Percentiles rank a stretch among this genome's conserved stretches.
Conservation (phyloP, 257 asterid genomes). For the Solanum ossicruentum region DNA sequence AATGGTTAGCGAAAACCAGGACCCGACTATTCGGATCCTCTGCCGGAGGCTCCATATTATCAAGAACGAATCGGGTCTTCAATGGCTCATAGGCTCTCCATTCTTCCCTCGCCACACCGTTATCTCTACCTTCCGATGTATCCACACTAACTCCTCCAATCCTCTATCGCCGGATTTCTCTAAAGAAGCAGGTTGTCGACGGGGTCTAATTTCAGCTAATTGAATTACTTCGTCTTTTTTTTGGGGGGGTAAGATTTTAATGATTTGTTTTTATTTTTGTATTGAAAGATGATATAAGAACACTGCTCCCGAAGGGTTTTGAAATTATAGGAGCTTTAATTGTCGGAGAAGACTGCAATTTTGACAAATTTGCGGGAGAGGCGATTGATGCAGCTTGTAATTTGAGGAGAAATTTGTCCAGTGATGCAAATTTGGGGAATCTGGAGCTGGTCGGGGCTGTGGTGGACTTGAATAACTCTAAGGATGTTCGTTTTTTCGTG, state of each 20-base stretch:
- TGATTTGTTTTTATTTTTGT: background rate
- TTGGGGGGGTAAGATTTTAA: background rate
- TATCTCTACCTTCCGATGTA: constrained; percentile 69
- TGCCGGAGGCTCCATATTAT: constrained; percentile 38
- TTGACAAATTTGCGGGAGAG: constrained; percentile 24
- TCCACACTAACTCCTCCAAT: constrained; percentile 40
- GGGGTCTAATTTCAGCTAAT: background rate
- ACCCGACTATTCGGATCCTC: constrained; percentile 27
- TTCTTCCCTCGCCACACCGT: constrained; percentile 40
- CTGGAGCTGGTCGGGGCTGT: constrained; percentile 47
- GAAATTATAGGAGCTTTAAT: constrained; percentile 72
- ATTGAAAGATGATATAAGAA: constrained; percentile 56
- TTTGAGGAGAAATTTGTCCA: constrained; percentile 37
- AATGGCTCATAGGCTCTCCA: constrained; percentile 74
- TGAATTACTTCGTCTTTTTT: background rate
- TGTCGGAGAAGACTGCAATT: constrained; percentile 21
- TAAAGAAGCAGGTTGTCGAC: constrained; percentile 51
- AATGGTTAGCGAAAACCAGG: background rate
- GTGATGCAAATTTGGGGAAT: constrained; percentile 3
- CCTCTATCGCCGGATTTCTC: constrained; percentile 38
- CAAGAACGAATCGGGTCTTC: constrained; percentile 39
- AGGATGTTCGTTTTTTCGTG: constrained; percentile 45
- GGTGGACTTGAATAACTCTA: constrained; percentile 29
- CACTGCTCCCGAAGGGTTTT: constrained; percentile 65
- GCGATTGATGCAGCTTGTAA: constrained; percentile 44